These are phyloP conservation scores for Filosporella fistucella DNA, from an alignment of 495 filamentous ascomycete genomes.

Conservation along the genomic window DNA sequence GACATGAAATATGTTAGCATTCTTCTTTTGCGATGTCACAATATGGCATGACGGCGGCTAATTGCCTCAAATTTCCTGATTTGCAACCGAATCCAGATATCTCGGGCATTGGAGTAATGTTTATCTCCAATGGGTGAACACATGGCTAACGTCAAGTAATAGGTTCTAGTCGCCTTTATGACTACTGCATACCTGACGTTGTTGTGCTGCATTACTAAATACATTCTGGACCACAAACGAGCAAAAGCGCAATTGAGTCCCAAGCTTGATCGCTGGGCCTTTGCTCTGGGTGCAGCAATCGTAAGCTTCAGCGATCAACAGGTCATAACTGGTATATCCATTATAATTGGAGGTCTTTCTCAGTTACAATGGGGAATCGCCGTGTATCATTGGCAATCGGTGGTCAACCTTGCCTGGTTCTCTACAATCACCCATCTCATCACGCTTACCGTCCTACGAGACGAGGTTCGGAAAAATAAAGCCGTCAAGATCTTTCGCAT, in stretches of 20 bases:
- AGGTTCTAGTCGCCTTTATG: background rate
- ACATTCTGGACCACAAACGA: background rate
- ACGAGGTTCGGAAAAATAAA: background rate
- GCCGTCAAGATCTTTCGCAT: background rate
- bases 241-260: background rate
- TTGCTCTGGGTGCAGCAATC: background rate
- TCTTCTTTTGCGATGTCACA: background rate
- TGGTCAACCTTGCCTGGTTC: slow-evolving; percentile 36
- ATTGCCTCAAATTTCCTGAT: background rate
- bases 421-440: slow-evolving; percentile 34
- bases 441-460: slow-evolving; percentile 29
- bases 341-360: slow-evolving; percentile 1
- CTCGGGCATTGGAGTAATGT: background rate
- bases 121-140: background rate
- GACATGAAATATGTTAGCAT: background rate
- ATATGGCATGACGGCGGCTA: background rate
- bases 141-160: background rate
- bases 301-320: slow-evolving; percentile 6
- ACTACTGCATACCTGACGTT: background rate
- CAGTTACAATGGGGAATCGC: slow-evolving; percentile 11
- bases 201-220: background rate
- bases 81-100: slow-evolving; percentile 7
- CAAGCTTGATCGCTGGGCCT: background rate
- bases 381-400: slow-evolving; percentile 34
- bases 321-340: slow-evolving; percentile 1